A percentile compares a stretch with the other conserved stretches of the same genome.
phyloP scores from a whole-genome alignment of 768 basidiomycete species.

The Russula sp. region DNA sequence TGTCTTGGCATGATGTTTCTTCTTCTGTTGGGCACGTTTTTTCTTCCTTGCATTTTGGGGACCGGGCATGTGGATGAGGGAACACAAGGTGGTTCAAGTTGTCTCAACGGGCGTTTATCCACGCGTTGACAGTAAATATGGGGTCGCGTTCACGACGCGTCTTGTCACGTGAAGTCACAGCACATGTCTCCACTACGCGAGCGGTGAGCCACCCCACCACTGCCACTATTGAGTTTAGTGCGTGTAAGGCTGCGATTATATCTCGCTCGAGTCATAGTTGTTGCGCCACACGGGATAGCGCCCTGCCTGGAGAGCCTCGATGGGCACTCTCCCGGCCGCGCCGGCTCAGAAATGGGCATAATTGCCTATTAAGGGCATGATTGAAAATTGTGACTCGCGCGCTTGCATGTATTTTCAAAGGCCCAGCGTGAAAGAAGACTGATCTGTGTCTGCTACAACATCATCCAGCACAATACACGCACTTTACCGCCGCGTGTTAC shows the following conservation, averaged over 20 bases:
- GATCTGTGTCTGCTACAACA: slow-evolving; percentile 13
- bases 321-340: too few relatives aligned
- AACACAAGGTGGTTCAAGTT: not conserved
- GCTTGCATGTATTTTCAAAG: not conserved
- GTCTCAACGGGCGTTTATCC: not conserved
- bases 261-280: too few relatives aligned
- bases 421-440: not conserved
- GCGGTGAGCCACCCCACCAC: too few relatives aligned
- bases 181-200: too few relatives aligned
- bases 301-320: too few relatives aligned
- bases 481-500: slow-evolving; percentile 16
- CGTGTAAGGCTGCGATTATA: too few relatives aligned
- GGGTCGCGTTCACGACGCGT: slow-evolving; percentile 10
- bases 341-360: not conserved
- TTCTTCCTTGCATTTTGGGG: slow-evolving; percentile 51
- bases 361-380: slow-evolving; percentile 2
- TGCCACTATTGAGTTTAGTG: too few relatives aligned
- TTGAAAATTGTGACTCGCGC: slow-evolving; percentile 7
- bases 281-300: too few relatives aligned
- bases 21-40: slow-evolving; percentile 33
- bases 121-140: not conserved
- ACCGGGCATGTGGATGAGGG: slow-evolving; percentile 45
- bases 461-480: slow-evolving; percentile 16
- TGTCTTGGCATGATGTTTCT: slow-evolving; percentile 30
- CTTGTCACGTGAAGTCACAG: not conserved